Evolutionary conservation across 352 stramenopile species (phyloP).

Genomic region (Pythium coloratum): DNA sequence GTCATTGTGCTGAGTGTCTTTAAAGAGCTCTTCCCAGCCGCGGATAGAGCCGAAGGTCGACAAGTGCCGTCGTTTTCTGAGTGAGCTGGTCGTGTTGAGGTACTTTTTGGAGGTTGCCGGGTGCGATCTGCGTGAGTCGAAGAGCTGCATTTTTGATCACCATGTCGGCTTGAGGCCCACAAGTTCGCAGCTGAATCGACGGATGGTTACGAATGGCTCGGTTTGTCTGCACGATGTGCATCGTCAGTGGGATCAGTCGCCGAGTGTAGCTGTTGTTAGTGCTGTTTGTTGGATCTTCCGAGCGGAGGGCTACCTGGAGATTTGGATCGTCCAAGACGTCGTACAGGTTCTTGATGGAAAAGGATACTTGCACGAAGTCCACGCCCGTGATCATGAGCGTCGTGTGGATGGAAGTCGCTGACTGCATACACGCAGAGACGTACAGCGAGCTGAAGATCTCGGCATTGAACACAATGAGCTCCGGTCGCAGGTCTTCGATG

Average conservation of each 20-base stretch:
- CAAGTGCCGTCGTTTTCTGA: no score
- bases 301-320: neutral
- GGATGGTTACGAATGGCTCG: neutral
- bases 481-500: conserved; percentile 24
- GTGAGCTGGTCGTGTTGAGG: no score
- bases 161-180: neutral
- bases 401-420: conserved; percentile 17
- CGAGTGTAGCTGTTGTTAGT: neutral
- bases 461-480: conserved; percentile 28
- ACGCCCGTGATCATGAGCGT: conserved; percentile 15
- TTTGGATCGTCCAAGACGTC: neutral
- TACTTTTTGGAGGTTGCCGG: neutral
- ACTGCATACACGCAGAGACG: conserved; percentile 31
- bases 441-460: conserved; percentile 39
- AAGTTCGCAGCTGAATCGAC: conserved; percentile 2
- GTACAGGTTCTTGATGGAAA: conserved; percentile 10
- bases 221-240: neutral
- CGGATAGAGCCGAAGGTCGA: neutral
- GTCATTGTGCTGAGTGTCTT: neutral
- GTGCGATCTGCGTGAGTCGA: neutral
- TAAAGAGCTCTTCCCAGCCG: neutral
- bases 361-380: conserved; percentile 8
- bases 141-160: neutral
- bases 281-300: neutral
- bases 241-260: neutral